Base-by-base conservation (phyloP, 23 red algal species). In the Gracilaria gracilis region DNA sequence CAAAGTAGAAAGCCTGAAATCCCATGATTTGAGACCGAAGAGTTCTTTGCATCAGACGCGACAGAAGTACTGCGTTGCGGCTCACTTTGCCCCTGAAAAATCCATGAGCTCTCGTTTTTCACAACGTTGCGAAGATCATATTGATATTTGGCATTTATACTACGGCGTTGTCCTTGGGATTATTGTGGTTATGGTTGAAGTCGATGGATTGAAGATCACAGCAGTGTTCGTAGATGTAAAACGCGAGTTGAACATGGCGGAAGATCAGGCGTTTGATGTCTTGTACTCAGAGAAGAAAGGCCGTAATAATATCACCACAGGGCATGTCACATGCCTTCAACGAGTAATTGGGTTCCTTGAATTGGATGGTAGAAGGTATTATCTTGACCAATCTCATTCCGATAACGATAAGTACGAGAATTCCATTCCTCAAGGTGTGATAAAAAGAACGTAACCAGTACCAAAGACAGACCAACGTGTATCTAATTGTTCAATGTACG, bases 301-400 rank as follows among this genome's bases (percentile, higher is more conserved):
- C 7, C 34, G 20, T 8, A 4, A 20, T 44, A 40, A 40, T 2
- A 73, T 40, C 5, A 80, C 42, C 32, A 80, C 76, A 28, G 76
- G 58, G 23, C 76, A 32, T 28, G 27, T 34, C 42, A 35, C 14
- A 4, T 80, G 48, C 39, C 38, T 80, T 55, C 47, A 80, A 27
- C 12, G 76, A 28, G 49, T 80, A 16, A 58, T 80, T 27, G 76
- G 76, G 4, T 80, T 80, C 19, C 54, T 78, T 3, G 73, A 80
- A 33, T 17, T 58, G 17, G n/a, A 58, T 17, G 76, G 76, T 19
- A 35, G 76, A 27, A 19, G 48, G 9, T 80, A 57, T 32, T 80
- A 58, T n/a, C 7, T 80, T 4, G 76, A 80, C 27, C 76, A 9
- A n/a, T n/a, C n/a, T n/a, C n/a, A n/a, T n/a, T n/a, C n/a, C n/a